Conservation (phyloP, 352 stramenopile species). For the Phytopythium helicoides region DNA sequence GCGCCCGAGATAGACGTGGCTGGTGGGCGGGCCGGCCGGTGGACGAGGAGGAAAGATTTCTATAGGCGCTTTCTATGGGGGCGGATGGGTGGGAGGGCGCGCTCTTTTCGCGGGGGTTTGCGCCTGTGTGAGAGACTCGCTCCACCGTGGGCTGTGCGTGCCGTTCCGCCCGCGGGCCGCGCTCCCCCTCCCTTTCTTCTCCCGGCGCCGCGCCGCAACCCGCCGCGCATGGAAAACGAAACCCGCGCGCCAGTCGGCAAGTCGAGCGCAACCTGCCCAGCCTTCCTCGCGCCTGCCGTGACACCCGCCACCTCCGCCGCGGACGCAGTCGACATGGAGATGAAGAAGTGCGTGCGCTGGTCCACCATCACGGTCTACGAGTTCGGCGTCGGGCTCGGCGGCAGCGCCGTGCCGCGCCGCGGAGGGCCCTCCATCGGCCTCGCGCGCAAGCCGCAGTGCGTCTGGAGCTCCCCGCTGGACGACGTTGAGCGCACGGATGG, state of each 20-base stretch:
- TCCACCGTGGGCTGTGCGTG: background rate
- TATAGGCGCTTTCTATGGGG: conserved; percentile 9
- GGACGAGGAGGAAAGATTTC: conserved; percentile 5
- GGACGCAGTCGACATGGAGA: background rate
- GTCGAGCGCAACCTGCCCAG: too few species aligned
- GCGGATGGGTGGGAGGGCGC: background rate
- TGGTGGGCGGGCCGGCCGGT: background rate
- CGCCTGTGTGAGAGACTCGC: too few species aligned
- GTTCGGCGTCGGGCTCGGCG: conserved; percentile 50
- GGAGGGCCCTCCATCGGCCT: conserved; percentile 52
- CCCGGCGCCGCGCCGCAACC: too few species aligned
- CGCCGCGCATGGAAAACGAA: too few species aligned
- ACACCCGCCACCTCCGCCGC: too few species aligned
- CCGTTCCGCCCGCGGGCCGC: too few species aligned
- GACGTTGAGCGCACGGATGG: conserved; percentile 19
- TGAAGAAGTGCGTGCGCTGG: conserved; percentile 55
- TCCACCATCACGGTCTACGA: conserved; percentile 66
- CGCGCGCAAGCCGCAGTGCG: conserved; percentile 35
- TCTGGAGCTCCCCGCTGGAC: conserved; percentile 47
- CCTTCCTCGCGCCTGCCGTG: too few species aligned
- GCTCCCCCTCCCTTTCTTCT: too few species aligned
- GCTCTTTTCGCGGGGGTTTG: too few species aligned
- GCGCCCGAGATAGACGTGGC: conserved; percentile 6
- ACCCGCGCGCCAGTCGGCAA: too few species aligned
- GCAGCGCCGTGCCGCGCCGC: conserved; percentile 45